A percentile compares a stretch with the other conserved stretches of the same genome.
Conservation (phyloP, 306 rosid genomes). For the Trichosanthes cucumerina region DNA sequence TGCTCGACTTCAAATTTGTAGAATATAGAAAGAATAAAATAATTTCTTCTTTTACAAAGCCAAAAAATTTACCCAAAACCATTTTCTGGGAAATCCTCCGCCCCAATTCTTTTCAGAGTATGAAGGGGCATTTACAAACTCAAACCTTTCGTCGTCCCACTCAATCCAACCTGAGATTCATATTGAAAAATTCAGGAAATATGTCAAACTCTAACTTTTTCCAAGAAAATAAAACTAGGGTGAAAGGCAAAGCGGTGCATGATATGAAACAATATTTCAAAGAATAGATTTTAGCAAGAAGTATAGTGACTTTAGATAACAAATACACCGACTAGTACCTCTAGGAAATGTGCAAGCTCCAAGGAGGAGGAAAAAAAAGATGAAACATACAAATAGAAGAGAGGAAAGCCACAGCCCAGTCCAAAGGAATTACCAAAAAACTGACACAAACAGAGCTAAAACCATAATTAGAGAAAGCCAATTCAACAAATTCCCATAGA, state of each 20-base stretch:
- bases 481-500: neutral
- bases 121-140: slow-evolving; percentile 84
- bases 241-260: neutral
- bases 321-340: neutral
- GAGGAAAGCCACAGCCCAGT: neutral
- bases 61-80: slow-evolving; percentile 82
- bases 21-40: neutral
- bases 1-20: neutral
- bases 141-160: slow-evolving; percentile 91
- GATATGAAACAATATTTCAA: neutral
- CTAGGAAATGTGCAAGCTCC: neutral
- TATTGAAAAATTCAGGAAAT: slow-evolving; percentile 25
- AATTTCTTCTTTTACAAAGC: neutral
- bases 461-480: neutral
- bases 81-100: slow-evolving; percentile 91
- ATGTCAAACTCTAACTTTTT: slow-evolving; percentile 3
- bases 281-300: neutral
- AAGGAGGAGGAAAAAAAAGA: neutral
- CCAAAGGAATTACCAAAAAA: neutral
- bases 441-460: neutral
- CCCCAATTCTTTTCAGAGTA: slow-evolving; percentile 98
- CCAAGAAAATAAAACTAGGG: neutral
- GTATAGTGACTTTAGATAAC: neutral
- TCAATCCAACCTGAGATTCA: slow-evolving; percentile 95
- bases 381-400: neutral